A percentile compares a stretch with the other conserved stretches of the same genome.
These are phyloP conservation scores for Rhododendron henanense DNA, from an alignment of 148 eudicot genomes.

Conservation along the genomic window DNA sequence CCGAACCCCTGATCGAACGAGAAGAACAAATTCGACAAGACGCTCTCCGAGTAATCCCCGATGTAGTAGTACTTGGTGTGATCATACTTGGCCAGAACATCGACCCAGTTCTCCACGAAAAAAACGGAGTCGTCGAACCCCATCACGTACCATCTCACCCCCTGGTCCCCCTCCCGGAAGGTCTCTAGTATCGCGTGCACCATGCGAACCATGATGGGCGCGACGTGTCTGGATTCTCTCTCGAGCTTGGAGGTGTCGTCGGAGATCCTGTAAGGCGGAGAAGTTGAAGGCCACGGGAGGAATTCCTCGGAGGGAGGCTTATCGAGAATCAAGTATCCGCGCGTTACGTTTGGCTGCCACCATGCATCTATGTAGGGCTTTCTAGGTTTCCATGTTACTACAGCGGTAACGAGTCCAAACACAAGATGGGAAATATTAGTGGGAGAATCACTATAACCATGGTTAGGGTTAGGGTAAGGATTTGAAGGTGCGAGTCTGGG, in stretches of 20 bases:
- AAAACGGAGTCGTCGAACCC: conserved; percentile 48
- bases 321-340: conserved; percentile 45
- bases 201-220: conserved; percentile 31
- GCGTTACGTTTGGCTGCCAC: conserved; percentile 65
- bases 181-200: conserved; percentile 29
- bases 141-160: conserved; percentile 45
- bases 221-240: conserved; percentile 30
- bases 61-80: conserved; percentile 14
- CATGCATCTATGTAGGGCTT: conserved; percentile 48
- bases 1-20: conserved; percentile 22
- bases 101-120: conserved; percentile 38
- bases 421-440: conserved; percentile 52
- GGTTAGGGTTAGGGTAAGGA: too few species aligned
- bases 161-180: conserved; percentile 20
- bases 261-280: conserved; percentile 49
- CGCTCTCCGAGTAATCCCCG: neutral
- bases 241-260: conserved; percentile 31
- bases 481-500: neutral
- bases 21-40: neutral
- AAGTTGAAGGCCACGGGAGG: conserved; percentile 47
- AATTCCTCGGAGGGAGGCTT: conserved; percentile 19
- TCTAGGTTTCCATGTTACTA: conserved; percentile 29
- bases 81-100: conserved; percentile 26
- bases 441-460: conserved; percentile 10
- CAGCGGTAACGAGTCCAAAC: conserved; percentile 50